Conservation (phyloP, 2,329 filamentous ascomycete genomes). For the Clonostachys byssicola region DNA sequence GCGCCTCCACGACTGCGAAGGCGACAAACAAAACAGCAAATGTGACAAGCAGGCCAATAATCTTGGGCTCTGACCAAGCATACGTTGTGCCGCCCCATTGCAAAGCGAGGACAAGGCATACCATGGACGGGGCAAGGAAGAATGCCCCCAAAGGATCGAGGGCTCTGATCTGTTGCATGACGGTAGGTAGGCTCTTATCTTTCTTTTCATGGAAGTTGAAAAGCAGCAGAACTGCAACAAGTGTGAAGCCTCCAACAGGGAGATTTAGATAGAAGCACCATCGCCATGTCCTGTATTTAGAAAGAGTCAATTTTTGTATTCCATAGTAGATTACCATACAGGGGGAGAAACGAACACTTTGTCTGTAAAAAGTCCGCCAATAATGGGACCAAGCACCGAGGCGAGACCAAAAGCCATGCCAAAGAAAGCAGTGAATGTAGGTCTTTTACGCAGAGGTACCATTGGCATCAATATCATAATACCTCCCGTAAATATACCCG, state of each 20-base stretch:
- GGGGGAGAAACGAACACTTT: constrained; percentile 21
- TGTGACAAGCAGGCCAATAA: constrained; percentile 37
- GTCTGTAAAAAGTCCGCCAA: constrained; percentile 42
- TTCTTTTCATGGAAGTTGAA: constrained; percentile 27
- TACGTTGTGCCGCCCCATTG: constrained; percentile 32
- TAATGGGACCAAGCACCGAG: constrained; percentile 41
- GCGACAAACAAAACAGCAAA: constrained; percentile 27
- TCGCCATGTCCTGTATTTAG: constrained; percentile 25
- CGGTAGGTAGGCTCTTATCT: constrained; percentile 22
- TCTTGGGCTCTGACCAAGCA: constrained; percentile 14
- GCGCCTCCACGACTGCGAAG: constrained; percentile 27
- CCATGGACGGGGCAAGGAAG: constrained; percentile 6
- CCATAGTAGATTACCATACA: constrained; percentile 2
- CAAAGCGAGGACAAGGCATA: constrained; percentile 36
- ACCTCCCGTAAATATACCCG: constrained; percentile 43
- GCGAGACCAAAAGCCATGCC: constrained; percentile 36
- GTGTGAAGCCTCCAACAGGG: constrained; percentile 16
- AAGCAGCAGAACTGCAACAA: constrained; percentile 14
- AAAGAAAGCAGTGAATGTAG: constrained; percentile 32
- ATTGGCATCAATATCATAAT: constrained; percentile 31
- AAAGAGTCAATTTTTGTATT: not conserved
- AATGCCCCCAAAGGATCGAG: constrained; percentile 14
- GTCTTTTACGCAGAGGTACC: constrained; percentile 1
- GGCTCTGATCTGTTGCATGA: constrained; percentile 11
- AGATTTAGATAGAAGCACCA: constrained; percentile 25